Percentiles rank a stretch among this genome's conserved stretches.
These are phyloP conservation scores for Pilobolus umbonatus DNA, from an alignment of 192 early-diverging fungal genomes.

Conservation along the genomic window DNA sequence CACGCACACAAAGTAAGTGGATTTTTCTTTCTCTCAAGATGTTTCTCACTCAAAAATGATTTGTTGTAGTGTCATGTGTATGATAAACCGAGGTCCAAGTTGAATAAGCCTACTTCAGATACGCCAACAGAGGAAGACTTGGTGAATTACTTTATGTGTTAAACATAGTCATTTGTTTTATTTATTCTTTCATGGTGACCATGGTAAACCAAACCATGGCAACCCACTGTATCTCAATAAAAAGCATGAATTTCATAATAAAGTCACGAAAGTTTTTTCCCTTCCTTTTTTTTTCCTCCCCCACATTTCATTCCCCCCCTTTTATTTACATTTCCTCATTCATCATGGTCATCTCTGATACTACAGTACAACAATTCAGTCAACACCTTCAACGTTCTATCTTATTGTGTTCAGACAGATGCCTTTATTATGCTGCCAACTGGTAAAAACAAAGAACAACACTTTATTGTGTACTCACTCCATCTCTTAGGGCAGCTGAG, in stretches of 20 bases:
- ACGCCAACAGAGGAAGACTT: not conserved
- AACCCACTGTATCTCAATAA: no score
- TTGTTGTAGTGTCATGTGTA: constrained; percentile 24
- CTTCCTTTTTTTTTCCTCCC: no score
- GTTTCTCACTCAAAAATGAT: not conserved
- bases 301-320: no score
- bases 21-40: not conserved
- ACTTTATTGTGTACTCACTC: constrained; percentile 5
- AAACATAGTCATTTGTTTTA: not conserved
- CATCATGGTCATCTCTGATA: no score
- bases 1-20: constrained; percentile 70
- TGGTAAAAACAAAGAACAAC: constrained; percentile 51
- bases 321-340: no score
- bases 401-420: constrained; percentile 61
- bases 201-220: no score
- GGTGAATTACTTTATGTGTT: not conserved
- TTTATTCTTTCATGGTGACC: no score
- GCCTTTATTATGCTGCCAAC: constrained; percentile 66
- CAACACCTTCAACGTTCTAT: constrained; percentile 54
- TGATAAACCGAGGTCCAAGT: constrained; percentile 22
- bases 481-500: constrained; percentile 57
- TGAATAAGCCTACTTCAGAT: not conserved
- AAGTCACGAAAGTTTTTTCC: no score
- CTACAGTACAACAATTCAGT: no score
- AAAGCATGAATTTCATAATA: no score